Evolutionary conservation across 495 filamentous ascomycete species (phyloP).

Genomic region (Apodospora peruviana): DNA sequence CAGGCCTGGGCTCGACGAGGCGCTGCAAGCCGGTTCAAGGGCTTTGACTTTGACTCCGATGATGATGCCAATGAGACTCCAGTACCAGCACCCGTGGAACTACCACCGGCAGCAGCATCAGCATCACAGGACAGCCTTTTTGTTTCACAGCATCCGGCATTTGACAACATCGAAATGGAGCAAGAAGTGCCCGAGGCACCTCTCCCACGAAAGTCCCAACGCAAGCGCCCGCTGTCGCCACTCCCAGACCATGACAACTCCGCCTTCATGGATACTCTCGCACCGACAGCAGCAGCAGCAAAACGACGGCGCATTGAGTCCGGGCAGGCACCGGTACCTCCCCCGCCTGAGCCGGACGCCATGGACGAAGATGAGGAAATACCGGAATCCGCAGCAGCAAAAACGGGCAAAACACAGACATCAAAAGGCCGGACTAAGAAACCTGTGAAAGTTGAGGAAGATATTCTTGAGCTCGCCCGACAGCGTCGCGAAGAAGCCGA

Average conservation of each 20-base stretch:
- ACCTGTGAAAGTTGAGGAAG: constrained; percentile 35
- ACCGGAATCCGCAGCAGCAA: constrained; percentile 11
- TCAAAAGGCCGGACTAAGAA: constrained; percentile 47
- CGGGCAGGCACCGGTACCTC: constrained; percentile 30
- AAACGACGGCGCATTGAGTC: constrained; percentile 61
- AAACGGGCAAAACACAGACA: constrained; percentile 12
- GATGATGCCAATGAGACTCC: constrained; percentile 21
- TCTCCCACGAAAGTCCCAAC: constrained; percentile 23
- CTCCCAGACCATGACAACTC: constrained; percentile 32
- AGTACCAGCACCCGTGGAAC: not conserved
- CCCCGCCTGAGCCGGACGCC: constrained; percentile 15
- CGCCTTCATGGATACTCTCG: constrained; percentile 57
- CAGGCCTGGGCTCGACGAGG: constrained; percentile 30
- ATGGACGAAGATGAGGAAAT: constrained; percentile 12
- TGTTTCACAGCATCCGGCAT: constrained; percentile 26
- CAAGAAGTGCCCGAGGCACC: constrained; percentile 14
- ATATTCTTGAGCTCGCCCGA: constrained; percentile 64
- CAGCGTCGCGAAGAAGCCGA: constrained; percentile 66
- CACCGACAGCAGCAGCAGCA: constrained; percentile 65
- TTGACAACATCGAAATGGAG: constrained; percentile 17
- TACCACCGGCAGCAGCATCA: not conserved
- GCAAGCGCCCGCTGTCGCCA: constrained; percentile 39
- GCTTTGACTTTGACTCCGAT: constrained; percentile 50
- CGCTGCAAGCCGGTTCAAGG: constrained; percentile 63
- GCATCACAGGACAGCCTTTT: constrained; percentile 25